Base-by-base conservation (phyloP, 2,329 filamentous ascomycete species). In the Trichoderma atrobrunneum region DNA sequence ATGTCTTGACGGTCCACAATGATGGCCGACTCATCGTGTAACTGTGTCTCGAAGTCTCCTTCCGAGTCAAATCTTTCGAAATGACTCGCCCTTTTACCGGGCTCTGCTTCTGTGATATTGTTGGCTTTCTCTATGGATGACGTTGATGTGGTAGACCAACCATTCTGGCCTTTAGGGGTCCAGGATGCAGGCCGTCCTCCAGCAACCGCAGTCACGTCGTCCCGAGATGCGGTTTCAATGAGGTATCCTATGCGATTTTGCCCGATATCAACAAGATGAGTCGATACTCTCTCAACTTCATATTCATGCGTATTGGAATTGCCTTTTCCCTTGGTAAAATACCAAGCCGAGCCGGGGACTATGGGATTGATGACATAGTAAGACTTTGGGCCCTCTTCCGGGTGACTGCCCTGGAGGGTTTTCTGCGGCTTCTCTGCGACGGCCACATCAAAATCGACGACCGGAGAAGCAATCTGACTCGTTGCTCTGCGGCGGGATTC, bases 281-380 rank as follows among this genome's bases (percentile, higher is more conserved):
- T 67, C 10, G 70, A 56, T 3, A 75, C 73, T 14, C 62, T 70
- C 4, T 75, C 74, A 51, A 74, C 64, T n/a, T 60, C 34, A 36
- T 72, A 74, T 54, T 48, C 10, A 8, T 59, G 18, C 6, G 34
- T 51, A 14, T 59, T 32, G 5, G 26, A 36, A 43, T 48, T 32
- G 12, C 51, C 30, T 18, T 71, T 72, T n/a, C 26, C 30, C 11
- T 62, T 62, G 30, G 68, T 73, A 10, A 75, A 14, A 61, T 70
- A 73, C 70, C 67, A 74, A 14, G 73, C 74, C 7, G 26, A 57
- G 7, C 43, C 21, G 6, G 57, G 63, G 21, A 65, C 57, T 10
- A 26, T 70, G 34, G 74, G 70, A 14, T 66, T 74, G 64, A 74
- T 67, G 18, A 75, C 70, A 51, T 75, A 75, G 5, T 72, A 60